Conservation (phyloP, 2,329 filamentous ascomycete species). For the Plectosphaerella cucumerina region DNA sequence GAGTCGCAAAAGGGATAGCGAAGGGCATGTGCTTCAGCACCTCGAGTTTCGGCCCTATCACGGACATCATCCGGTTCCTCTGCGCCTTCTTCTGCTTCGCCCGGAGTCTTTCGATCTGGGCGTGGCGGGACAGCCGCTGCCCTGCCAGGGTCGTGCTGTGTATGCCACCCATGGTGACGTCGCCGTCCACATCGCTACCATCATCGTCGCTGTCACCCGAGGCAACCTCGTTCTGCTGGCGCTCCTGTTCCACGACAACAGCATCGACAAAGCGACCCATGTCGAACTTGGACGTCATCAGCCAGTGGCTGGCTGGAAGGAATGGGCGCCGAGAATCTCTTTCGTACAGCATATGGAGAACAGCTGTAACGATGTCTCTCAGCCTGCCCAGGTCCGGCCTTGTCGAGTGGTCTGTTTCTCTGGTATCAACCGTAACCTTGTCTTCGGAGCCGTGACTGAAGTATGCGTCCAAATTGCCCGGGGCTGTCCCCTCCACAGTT, state of each 20-base stretch:
- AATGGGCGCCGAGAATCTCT: conserved; percentile 86
- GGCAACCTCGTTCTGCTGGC: conserved; percentile 56
- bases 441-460: conserved; percentile 3
- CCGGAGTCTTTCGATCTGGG: conserved; percentile 59
- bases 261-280: conserved; percentile 84
- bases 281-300: conserved; percentile 85
- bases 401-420: conserved; percentile 9
- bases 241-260: conserved; percentile 83
- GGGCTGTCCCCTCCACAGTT: background rate
- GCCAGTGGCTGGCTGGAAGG: conserved; percentile 79
- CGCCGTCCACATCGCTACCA: conserved; percentile 17
- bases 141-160: conserved; percentile 37
- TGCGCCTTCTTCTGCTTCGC: conserved; percentile 62
- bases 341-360: conserved; percentile 87
- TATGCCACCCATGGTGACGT: conserved; percentile 12
- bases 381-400: conserved; percentile 69
- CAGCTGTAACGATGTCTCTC: conserved; percentile 71
- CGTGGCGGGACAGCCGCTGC: conserved; percentile 57
- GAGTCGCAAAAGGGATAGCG: conserved; percentile 85
- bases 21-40: conserved; percentile 96
- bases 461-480: conserved; percentile 9
- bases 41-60: conserved; percentile 80
- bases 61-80: conserved; percentile 68
- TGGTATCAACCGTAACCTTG: conserved; percentile 2
- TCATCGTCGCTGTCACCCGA: conserved; percentile 31